Conservation (phyloP, 2,329 filamentous ascomycete species). For the Fusarium falciforme region DNA sequence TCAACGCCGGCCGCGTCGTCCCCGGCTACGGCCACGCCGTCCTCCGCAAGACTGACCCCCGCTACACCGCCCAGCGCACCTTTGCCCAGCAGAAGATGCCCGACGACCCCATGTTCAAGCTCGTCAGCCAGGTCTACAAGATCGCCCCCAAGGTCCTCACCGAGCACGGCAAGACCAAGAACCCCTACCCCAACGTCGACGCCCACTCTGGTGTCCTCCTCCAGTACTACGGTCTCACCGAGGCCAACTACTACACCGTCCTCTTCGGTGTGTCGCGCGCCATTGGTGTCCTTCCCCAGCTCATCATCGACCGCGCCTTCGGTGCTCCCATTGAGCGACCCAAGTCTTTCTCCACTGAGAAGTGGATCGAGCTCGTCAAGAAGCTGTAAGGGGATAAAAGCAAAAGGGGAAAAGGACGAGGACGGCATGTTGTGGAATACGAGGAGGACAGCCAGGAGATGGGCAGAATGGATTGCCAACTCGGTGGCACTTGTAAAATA, state of each 20-base stretch:
- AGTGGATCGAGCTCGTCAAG: slow-evolving; percentile 93
- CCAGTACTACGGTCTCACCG: slow-evolving; percentile 98
- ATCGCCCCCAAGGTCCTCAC: slow-evolving; percentile 97
- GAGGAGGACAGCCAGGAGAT: slow-evolving; percentile 32
- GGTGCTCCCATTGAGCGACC: slow-evolving; percentile 98
- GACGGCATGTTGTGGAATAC: slow-evolving; percentile 26
- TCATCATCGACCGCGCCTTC: slow-evolving; percentile 98
- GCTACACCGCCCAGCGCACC: slow-evolving; percentile 97
- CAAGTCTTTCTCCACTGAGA: slow-evolving; percentile 98
- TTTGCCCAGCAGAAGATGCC: slow-evolving; percentile 94
- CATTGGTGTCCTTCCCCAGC: slow-evolving; percentile 97
- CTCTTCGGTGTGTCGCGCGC: slow-evolving; percentile 99
- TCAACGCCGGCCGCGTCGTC: slow-evolving; percentile 95
- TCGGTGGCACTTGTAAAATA: slow-evolving; percentile 45
- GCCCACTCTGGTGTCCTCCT: slow-evolving; percentile 99
- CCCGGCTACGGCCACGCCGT: slow-evolving; percentile 99
- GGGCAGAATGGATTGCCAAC: slow-evolving; percentile 37
- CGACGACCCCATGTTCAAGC: slow-evolving; percentile 99
- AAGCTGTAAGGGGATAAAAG: slow-evolving; percentile 75
- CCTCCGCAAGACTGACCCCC: slow-evolving; percentile 99
- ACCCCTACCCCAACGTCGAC: slow-evolving; percentile 99
- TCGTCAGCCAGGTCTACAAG: slow-evolving; percentile 99
- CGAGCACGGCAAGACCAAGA: slow-evolving; percentile 99
- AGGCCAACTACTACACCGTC: slow-evolving; percentile 99
- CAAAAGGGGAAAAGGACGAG: slow-evolving; percentile 22